Conservation (phyloP, 805 yeast genomes). For the Starmerella potacharoeniae region DNA sequence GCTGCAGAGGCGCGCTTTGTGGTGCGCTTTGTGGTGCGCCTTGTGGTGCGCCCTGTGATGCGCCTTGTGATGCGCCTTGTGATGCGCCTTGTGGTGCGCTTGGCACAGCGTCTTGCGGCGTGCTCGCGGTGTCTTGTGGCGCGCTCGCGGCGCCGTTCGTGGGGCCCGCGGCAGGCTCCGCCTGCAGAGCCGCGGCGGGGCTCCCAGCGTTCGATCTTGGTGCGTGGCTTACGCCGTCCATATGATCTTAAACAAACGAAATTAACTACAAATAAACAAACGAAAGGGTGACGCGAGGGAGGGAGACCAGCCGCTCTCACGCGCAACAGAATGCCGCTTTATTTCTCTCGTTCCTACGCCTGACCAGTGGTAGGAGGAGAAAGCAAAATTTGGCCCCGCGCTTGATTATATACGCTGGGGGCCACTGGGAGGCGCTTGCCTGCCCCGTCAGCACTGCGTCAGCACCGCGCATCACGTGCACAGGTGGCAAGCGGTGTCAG, state of each 20-base stretch:
- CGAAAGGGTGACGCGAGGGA: constrained; percentile 1
- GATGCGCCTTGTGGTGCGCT: too few relatives aligned
- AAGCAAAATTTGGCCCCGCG: not conserved
- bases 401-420: not conserved
- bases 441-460: not conserved
- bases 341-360: not conserved
- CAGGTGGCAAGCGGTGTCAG: not conserved
- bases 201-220: constrained; percentile 2
- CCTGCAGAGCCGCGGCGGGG: not conserved
- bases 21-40: too few relatives aligned
- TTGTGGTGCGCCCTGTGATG: too few relatives aligned
- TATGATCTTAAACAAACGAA: constrained; percentile 5
- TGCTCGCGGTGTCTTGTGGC: too few relatives aligned
- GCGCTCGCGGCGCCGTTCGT: not conserved
- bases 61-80: too few relatives aligned
- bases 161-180: not conserved
- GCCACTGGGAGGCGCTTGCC: not conserved
- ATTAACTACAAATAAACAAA: constrained; percentile 10
- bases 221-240: constrained; percentile 5
- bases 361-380: not conserved
- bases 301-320: constrained; percentile 1
- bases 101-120: too few relatives aligned
- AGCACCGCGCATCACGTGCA: not conserved
- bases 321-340: not conserved
- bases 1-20: not conserved